Conservation (phyloP, 2,329 filamentous ascomycete species). For the Talaromyces sp. region DNA sequence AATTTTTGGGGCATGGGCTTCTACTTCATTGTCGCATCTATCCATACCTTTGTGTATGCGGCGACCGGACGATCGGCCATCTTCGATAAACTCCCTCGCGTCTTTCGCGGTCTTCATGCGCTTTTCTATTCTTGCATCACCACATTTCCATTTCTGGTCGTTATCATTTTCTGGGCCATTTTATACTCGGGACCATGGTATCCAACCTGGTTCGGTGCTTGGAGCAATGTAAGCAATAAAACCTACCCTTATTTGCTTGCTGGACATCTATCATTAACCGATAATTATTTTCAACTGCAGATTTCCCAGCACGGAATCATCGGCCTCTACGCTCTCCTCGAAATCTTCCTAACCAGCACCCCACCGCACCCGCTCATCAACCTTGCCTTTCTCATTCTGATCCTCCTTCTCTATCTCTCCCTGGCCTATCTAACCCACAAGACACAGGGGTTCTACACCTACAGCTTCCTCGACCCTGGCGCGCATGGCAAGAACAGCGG, state of each 20-base stretch:
- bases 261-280: background rate
- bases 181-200: slow-evolving; percentile 54
- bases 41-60: slow-evolving; percentile 66
- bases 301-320: slow-evolving; percentile 73
- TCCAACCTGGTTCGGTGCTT: slow-evolving; percentile 47
- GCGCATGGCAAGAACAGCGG: slow-evolving; percentile 41
- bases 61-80: slow-evolving; percentile 47
- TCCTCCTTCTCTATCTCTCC: slow-evolving; percentile 66
- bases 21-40: slow-evolving; percentile 64
- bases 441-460: slow-evolving; percentile 69
- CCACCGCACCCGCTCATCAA: slow-evolving; percentile 59
- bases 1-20: slow-evolving; percentile 79
- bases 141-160: slow-evolving; percentile 63
- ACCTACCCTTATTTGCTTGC: background rate
- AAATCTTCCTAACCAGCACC: slow-evolving; percentile 65
- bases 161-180: slow-evolving; percentile 64
- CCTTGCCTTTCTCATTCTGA: slow-evolving; percentile 60
- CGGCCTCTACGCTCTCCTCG: slow-evolving; percentile 66
- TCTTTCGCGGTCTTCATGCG: slow-evolving; percentile 60
- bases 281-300: background rate
- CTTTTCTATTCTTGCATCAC: slow-evolving; percentile 60
- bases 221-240: slow-evolving; percentile 35
- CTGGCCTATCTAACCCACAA: slow-evolving; percentile 69
- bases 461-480: slow-evolving; percentile 67
- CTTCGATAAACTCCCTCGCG: slow-evolving; percentile 55